Evolutionary conservation across 306 rosid genomes (phyloP), one percentile per base, ranked within the genome.

Genomic region (Astragalus glycyphyllos): DNA sequence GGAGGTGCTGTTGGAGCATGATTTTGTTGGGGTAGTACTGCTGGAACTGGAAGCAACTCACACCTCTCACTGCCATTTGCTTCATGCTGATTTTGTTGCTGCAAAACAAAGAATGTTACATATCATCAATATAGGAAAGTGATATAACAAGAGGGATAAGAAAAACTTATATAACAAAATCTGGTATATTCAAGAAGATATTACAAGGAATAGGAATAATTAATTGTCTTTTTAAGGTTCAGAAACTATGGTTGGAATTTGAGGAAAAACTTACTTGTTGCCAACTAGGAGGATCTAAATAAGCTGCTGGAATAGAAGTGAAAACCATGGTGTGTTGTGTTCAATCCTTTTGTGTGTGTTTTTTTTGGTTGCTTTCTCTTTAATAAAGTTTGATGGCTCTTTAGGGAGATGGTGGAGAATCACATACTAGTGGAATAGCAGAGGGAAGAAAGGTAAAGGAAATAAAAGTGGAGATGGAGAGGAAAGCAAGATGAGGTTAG

Each of bases 211-310:
- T 87, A 86, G 85, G 97, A 90, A 90, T 90, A 86, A 86, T 45
- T n/a, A 17, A 41, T 11, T 62, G 16, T 16, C 37, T 80, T 10
- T 10, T 49, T 49, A 49, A 29, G 56, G 56, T 15, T 49, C 8
- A 17, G 11, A 49, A 49, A 49, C 2, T 75, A 82, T 65, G 83
- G 81, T 72, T 74, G 74, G 64, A 80, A 80, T 63, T 49, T 7
- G 77, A 66, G 79, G 72, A 79, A 62, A 61, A 61, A 41, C 58
- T 68, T 86, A 94, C 99, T 96, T 88, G 99, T 14, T 91, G 95
- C 97, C 96, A 95, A 82, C 86, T 89, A 84, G 89, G 95, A 89
- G 97, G 88, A 89, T 95, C 99, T 91, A 95, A 87, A 91, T 86
- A 95, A 84, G 86, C 83, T 83, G 86, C 83, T 83, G 99, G 99